Percentiles rank a stretch among this genome's conserved stretches.
Evolutionary conservation across 176 grass and related monocot species (phyloP).

Genomic region (Dactylis glomerata): DNA sequence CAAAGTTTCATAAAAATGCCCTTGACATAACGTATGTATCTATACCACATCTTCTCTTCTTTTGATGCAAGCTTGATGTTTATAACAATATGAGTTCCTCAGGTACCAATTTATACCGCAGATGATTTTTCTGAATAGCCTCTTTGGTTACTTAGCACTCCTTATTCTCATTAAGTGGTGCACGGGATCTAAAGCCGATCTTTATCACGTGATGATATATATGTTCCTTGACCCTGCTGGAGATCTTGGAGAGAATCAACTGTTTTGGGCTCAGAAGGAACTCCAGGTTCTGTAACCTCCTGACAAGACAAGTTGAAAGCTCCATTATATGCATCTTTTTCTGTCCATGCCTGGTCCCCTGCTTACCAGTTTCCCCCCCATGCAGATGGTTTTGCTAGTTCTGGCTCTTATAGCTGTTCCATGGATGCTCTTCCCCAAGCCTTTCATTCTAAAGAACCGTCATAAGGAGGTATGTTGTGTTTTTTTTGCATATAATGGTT

Average conservation of each 20-base stretch:
- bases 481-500: too few species aligned
- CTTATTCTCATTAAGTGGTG: conserved; percentile 98
- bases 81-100: conserved; percentile 37
- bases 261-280: conserved; percentile 94
- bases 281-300: conserved; percentile 71
- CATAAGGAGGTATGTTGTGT: conserved; percentile 81
- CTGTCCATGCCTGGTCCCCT: neutral
- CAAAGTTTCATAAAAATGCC: conserved; percentile 84
- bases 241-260: conserved; percentile 96
- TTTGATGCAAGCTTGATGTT: neutral
- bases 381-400: conserved; percentile 86
- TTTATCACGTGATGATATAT: conserved; percentile 99
- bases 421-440: conserved; percentile 98
- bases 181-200: conserved; percentile 88
- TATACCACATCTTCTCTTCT: conserved; percentile 26
- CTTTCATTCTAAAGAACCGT: conserved; percentile 89
- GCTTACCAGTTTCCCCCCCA: conserved; percentile 15
- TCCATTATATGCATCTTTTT: conserved; percentile 25
- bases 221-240: conserved; percentile 95
- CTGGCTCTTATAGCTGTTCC: conserved; percentile 87
- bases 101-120: conserved; percentile 98
- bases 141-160: conserved; percentile 95
- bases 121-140: conserved; percentile 97
- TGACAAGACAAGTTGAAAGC: conserved; percentile 21
- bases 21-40: conserved; percentile 84